Evolutionary conservation across 2,329 filamentous ascomycete species (phyloP).

Genomic region (Fusarium coicis): DNA sequence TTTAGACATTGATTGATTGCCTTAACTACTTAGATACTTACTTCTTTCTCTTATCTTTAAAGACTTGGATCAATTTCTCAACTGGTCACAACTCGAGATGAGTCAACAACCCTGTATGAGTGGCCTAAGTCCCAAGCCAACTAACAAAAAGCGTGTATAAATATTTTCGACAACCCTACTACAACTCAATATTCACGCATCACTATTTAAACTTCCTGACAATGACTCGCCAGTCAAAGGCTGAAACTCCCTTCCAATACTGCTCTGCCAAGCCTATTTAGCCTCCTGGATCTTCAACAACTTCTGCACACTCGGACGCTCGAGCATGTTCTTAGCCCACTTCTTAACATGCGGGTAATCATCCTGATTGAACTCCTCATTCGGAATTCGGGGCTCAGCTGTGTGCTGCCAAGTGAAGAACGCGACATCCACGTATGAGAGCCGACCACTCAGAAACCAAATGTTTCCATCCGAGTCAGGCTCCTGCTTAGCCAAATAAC

Average conservation of each 20-base stretch:
- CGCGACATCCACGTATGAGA: background rate
- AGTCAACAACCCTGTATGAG: too few species aligned
- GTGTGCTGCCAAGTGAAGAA: background rate
- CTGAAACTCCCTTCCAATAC: rapidly evolving
- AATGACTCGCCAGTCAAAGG: rapidly evolving
- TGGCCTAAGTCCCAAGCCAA: too few species aligned
- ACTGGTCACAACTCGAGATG: too few species aligned
- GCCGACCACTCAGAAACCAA: background rate
- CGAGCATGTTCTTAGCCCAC: background rate
- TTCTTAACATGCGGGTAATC: background rate
- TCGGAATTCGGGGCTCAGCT: background rate
- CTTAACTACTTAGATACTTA: too few species aligned
- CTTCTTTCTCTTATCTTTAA: too few species aligned
- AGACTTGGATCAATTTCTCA: too few species aligned
- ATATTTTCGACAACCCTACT: too few species aligned
- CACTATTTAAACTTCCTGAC: rapidly evolving
- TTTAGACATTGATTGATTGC: too few species aligned
- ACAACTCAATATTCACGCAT: rapidly evolving
- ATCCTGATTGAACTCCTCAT: background rate
- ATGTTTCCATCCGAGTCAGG: background rate
- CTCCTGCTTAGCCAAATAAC: background rate
- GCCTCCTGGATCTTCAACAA: background rate
- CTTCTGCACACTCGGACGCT: background rate
- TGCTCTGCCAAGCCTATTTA: rapidly evolving
- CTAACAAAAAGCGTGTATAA: too few species aligned